Percentiles rank a stretch among this genome's conserved stretches.
These are phyloP conservation scores for Zanthoxylum bungeanum DNA, from an alignment of 345 rosid species.

Conservation along the genomic window DNA sequence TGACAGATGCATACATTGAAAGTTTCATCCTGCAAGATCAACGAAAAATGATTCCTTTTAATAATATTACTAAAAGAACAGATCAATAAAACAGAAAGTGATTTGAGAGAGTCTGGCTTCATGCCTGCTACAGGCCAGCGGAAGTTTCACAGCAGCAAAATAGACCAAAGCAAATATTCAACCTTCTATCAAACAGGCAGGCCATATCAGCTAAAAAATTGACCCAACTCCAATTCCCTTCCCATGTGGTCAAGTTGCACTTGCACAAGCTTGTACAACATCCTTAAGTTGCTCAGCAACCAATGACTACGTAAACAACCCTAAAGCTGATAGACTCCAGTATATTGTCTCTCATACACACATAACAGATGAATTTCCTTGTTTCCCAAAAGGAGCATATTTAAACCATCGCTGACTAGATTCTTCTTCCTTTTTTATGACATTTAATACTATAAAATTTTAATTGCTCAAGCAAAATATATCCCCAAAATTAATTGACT, in stretches of 20 bases:
- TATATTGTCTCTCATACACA: not conserved
- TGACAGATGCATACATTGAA: constrained; percentile 82
- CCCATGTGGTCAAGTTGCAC: not conserved
- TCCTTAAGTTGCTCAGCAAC: not conserved
- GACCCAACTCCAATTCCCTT: not conserved
- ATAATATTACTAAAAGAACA: not conserved
- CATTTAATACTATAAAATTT: not conserved
- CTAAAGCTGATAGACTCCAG: not conserved
- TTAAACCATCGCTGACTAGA: not conserved
- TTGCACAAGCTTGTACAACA: not conserved
- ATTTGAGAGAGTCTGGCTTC: too few relatives aligned
- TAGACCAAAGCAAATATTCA: too few relatives aligned
- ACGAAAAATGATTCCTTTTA: constrained; percentile 1
- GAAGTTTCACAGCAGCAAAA: too few relatives aligned
- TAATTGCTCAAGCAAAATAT: not conserved
- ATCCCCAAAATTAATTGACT: not conserved
- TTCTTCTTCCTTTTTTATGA: not conserved
- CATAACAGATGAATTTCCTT: not conserved
- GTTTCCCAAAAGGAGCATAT: not conserved
- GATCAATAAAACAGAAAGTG: not conserved
- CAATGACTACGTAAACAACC: not conserved
- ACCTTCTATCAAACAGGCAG: too few relatives aligned
- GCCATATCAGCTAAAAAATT: not conserved
- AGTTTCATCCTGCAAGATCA: constrained; percentile 73
- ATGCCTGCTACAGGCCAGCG: too few relatives aligned